These are phyloP conservation scores for Podaxis sp. DNA, from an alignment of 768 basidiomycete genomes.

Conservation along the genomic window DNA sequence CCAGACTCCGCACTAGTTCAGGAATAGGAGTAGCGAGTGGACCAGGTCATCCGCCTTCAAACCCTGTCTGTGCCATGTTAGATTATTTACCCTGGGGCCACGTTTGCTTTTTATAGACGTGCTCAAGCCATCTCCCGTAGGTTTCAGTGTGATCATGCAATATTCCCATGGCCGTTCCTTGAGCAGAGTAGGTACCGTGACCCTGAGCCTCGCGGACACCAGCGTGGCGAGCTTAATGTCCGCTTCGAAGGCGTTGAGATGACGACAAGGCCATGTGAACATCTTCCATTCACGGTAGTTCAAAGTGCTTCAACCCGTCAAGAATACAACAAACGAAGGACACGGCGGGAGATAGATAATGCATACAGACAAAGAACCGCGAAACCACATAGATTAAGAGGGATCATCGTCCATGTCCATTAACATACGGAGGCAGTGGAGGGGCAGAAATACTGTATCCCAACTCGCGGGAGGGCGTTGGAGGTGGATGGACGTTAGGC, in stretches of 20 bases:
- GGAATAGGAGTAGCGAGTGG: neutral
- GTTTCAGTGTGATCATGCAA: neutral
- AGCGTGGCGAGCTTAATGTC: neutral
- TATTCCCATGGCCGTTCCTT: neutral
- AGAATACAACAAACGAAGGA: slow-evolving; percentile 19
- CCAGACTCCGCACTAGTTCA: neutral
- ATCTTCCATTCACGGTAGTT: slow-evolving; percentile 9
- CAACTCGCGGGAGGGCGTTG: slow-evolving; percentile 3
- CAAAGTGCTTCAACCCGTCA: neutral
- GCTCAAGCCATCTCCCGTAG: neutral
- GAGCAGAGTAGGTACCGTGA: neutral
- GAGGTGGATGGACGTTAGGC: neutral
- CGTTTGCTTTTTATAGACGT: neutral
- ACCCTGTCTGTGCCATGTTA: neutral
- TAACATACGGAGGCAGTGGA: slow-evolving; percentile 9
- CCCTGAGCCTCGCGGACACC: neutral
- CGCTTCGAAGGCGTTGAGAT: neutral
- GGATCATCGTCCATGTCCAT: slow-evolving; percentile 13
- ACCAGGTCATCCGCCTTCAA: neutral
- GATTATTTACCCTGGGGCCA: neutral
- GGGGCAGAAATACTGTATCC: slow-evolving; percentile 7
- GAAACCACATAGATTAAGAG: neutral
- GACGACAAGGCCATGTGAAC: neutral
- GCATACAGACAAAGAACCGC: neutral
- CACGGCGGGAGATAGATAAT: neutral